These are phyloP conservation scores for Botrytis aclada DNA, from an alignment of 2,329 filamentous ascomycete species.

Conservation along the genomic window DNA sequence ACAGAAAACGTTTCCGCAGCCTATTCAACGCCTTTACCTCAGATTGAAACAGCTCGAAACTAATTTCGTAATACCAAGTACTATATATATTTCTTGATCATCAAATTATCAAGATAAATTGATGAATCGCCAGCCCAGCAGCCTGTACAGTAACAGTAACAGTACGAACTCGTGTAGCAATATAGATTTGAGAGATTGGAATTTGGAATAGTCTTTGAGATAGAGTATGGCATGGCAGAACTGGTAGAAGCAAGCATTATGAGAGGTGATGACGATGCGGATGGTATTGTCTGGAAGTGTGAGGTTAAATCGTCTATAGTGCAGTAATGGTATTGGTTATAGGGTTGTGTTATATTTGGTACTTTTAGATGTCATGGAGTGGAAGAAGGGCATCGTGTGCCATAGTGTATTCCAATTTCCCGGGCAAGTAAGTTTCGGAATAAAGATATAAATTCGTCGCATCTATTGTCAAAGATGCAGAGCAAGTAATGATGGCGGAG, in stretches of 20 bases:
- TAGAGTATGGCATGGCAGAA: neutral
- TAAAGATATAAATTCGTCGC: neutral
- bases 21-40: neutral
- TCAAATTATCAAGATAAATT: neutral
- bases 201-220: neutral
- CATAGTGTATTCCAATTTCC: no score
- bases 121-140: no score
- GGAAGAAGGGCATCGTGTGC: no score
- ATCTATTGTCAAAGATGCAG: neutral
- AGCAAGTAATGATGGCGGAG: neutral
- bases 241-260: neutral
- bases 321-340: neutral
- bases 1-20: neutral
- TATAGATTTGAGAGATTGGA: neutral
- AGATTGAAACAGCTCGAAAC: fast-evolving
- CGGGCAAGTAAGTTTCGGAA: no score
- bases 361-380: neutral
- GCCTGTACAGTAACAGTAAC: neutral
- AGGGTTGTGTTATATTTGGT: neutral
- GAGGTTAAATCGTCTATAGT: no score
- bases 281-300: no score
- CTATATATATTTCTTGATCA: fast-evolving
- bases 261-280: neutral
- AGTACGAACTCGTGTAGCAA: neutral
- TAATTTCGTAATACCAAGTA: neutral